Evolutionary conservation across 2,329 filamentous ascomycete genomes (phyloP).

Genomic region (Aureobasidium musti): DNA sequence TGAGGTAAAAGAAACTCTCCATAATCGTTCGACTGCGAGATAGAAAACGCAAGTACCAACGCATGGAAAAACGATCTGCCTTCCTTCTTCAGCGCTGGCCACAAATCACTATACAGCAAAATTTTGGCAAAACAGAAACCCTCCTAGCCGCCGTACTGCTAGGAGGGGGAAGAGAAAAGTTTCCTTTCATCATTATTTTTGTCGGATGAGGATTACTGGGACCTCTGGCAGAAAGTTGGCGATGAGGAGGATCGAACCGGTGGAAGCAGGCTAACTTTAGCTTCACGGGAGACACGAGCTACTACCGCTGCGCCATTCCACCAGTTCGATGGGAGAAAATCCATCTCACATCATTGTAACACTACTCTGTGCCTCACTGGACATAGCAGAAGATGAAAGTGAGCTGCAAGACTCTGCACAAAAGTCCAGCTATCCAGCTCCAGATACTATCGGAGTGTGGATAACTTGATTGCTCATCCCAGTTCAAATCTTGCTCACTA

Average conservation of each 20-base stretch:
- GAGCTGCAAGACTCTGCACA: neutral
- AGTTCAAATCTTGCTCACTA: too few relatives aligned
- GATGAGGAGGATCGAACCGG: neutral
- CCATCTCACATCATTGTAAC: neutral
- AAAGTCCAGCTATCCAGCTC: too few relatives aligned
- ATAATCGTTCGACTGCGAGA: neutral
- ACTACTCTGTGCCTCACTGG: neutral
- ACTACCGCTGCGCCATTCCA: neutral
- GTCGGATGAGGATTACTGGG: conserved; percentile 11
- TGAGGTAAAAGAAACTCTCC: too few relatives aligned
- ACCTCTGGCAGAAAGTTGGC: neutral
- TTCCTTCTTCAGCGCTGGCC: too few relatives aligned
- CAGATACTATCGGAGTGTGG: too few relatives aligned
- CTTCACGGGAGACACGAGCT: neutral
- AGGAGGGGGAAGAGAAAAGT: conserved; percentile 2
- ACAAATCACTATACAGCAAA: too few relatives aligned
- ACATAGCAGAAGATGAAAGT: neutral
- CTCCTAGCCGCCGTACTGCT: neutral
- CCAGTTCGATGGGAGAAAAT: neutral
- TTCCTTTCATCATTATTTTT: neutral
- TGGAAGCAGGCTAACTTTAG: neutral
- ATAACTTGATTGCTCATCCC: too few relatives aligned
- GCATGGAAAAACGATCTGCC: too few relatives aligned
- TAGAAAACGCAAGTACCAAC: neutral
- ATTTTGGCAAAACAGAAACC: neutral